Evolutionary conservation across 306 rosid genomes (phyloP).

Genomic region (Quercus suber): DNA sequence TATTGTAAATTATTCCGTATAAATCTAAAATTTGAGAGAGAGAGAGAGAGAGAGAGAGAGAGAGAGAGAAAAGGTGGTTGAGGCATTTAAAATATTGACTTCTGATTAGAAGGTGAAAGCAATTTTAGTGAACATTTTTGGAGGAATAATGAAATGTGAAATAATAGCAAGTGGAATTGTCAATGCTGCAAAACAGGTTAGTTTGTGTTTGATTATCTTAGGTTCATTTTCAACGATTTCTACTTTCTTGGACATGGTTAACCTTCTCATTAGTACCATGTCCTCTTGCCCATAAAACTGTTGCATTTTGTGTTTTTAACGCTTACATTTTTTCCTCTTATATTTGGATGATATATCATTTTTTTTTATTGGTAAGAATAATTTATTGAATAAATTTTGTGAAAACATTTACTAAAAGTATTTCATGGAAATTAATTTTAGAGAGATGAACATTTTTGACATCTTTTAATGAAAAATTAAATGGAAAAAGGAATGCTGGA

Average conservation of each 20-base stretch:
- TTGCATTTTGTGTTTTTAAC: neutral
- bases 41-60: too few relatives aligned
- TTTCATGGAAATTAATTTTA: too few relatives aligned
- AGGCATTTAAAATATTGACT: conserved; percentile 93
- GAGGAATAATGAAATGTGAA: conserved; percentile 99
- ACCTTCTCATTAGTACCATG: neutral
- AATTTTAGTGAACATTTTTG: conserved; percentile 94
- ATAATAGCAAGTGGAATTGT: conserved; percentile 96
- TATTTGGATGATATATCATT: neutral
- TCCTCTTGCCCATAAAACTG: conserved; percentile 5
- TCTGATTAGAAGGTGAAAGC: conserved; percentile 96
- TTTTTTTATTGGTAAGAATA: too few relatives aligned
- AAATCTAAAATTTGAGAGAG: too few relatives aligned
- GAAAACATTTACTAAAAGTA: too few relatives aligned
- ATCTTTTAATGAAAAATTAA: too few relatives aligned
- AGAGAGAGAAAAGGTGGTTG: conserved; percentile 63
- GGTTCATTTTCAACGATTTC: neutral
- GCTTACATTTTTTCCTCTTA: neutral
- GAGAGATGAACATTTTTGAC: too few relatives aligned
- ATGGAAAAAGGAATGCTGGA: too few relatives aligned
- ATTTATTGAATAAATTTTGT: too few relatives aligned
- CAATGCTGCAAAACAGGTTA: conserved; percentile 92
- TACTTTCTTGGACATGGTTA: neutral
- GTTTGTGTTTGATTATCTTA: neutral
- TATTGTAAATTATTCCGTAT: too few relatives aligned